A percentile compares a stretch with the other conserved stretches of the same genome.
phyloP scores from a whole-genome alignment of 2,329 filamentous ascomycete species.

The Gnomoniopsis sp. region DNA sequence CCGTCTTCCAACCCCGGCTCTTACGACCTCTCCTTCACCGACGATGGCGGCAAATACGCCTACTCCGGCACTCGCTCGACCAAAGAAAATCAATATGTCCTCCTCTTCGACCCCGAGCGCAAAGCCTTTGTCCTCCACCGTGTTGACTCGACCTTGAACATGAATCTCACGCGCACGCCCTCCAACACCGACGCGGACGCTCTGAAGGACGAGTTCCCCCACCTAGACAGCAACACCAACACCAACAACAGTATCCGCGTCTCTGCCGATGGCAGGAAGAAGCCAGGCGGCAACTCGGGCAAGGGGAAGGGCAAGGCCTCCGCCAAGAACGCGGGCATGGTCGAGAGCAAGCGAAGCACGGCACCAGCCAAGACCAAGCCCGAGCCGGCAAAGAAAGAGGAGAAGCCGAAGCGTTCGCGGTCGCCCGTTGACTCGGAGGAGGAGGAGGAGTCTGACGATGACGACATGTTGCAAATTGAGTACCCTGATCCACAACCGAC shows the following conservation, averaged over 20 bases:
- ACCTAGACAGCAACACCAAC: constrained; percentile 46
- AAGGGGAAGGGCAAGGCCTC: constrained; percentile 8
- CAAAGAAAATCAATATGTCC: constrained; percentile 56
- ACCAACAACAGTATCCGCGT: constrained; percentile 22
- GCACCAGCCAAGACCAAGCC: constrained; percentile 25
- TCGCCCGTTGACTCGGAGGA: constrained; percentile 14
- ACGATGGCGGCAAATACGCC: constrained; percentile 54
- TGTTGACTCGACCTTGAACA: constrained; percentile 77
- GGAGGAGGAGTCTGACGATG: constrained; percentile 46
- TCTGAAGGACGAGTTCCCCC: constrained; percentile 64
- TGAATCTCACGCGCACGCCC: constrained; percentile 75
- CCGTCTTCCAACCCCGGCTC: constrained; percentile 44
- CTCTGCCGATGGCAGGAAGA: constrained; percentile 23
- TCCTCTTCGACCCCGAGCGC: constrained; percentile 72
- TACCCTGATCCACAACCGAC: constrained; percentile 51
- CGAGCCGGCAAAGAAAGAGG: constrained; percentile 25
- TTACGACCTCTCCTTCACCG: constrained; percentile 54
- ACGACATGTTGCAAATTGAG: constrained; percentile 56
- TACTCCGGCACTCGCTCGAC: constrained; percentile 56
- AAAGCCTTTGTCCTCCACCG: constrained; percentile 80
- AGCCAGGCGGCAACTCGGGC: neutral
- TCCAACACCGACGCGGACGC: constrained; percentile 60
- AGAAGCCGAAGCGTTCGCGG: constrained; percentile 11
- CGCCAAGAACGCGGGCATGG: constrained; percentile 25
- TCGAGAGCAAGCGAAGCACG: constrained; percentile 24